A percentile compares a stretch with the other conserved stretches of the same genome.
Evolutionary conservation across 257 asterid species (phyloP).

Genomic region (Solanum lignicaule): DNA sequence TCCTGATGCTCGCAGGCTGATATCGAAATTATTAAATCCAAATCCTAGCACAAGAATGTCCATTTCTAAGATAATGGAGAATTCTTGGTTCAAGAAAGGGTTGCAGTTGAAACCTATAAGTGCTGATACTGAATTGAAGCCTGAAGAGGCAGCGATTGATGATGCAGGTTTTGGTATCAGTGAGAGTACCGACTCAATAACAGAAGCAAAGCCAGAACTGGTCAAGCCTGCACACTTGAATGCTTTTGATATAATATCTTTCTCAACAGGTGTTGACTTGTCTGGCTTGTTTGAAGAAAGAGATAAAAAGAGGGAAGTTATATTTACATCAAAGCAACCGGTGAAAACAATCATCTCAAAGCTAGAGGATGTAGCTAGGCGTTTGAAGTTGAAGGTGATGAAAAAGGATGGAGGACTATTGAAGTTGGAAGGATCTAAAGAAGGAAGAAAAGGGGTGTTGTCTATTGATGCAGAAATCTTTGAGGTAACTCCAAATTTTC

Average conservation of each 20-base stretch:
- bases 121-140: background rate
- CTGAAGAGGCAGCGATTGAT: background rate
- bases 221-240: constrained; percentile 36
- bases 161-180: background rate
- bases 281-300: constrained; percentile 56
- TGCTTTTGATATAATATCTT: constrained; percentile 77
- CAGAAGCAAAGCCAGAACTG: constrained; percentile 18
- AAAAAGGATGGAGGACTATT: constrained; percentile 55
- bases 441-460: constrained; percentile 52
- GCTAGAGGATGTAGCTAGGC: constrained; percentile 55
- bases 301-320: constrained; percentile 31
- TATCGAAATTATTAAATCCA: constrained; percentile 60
- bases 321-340: constrained; percentile 50
- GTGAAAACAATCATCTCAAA: constrained; percentile 44
- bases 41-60: constrained; percentile 54
- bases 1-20: constrained; percentile 47
- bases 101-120: constrained; percentile 7
- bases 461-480: constrained; percentile 64
- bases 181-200: background rate
- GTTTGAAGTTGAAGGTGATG: constrained; percentile 41
- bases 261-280: constrained; percentile 66
- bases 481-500: constrained; percentile 47
- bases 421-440: constrained; percentile 42
- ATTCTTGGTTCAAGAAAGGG: constrained; percentile 53
- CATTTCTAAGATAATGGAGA: constrained; percentile 54